Conservation (phyloP, 164 flowering plant species). For the Vitis riparia region DNA sequence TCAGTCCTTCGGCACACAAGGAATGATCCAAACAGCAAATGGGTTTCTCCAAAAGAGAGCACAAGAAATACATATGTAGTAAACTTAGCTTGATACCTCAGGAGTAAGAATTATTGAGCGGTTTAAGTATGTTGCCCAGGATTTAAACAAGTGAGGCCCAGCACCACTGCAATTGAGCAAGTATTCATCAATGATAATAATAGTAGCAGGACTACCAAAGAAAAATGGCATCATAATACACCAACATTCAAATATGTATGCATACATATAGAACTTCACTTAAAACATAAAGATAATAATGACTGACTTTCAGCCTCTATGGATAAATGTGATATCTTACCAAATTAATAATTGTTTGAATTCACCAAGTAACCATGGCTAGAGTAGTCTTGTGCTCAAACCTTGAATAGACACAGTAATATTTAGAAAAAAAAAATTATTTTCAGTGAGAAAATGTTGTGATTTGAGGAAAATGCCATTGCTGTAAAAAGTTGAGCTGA, state of each 20-base stretch:
- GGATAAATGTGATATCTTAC: too few relatives aligned
- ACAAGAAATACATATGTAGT: background rate
- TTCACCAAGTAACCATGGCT: too few relatives aligned
- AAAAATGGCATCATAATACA: background rate
- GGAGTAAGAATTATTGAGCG: slow-evolving; percentile 94
- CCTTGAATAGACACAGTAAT: too few relatives aligned
- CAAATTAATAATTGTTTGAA: too few relatives aligned
- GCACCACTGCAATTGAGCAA: slow-evolving; percentile 68
- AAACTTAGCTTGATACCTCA: slow-evolving; percentile 51
- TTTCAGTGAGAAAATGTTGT: too few relatives aligned
- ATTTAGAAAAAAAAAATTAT: too few relatives aligned
- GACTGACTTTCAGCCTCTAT: too few relatives aligned
- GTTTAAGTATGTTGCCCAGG: slow-evolving; percentile 86
- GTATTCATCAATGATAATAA: background rate
- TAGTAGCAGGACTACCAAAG: background rate
- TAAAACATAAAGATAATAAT: background rate
- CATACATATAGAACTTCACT: background rate
- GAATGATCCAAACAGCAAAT: background rate
- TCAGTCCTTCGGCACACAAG: background rate
- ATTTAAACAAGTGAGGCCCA: slow-evolving; percentile 92
- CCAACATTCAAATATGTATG: background rate
- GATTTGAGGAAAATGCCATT: too few relatives aligned
- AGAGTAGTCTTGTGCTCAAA: too few relatives aligned
- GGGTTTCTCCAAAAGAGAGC: too few relatives aligned
- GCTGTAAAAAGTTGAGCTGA: too few relatives aligned